Base-by-base conservation (phyloP, 768 basidiomycete species). In the Coprinopsis strossmayeri region DNA sequence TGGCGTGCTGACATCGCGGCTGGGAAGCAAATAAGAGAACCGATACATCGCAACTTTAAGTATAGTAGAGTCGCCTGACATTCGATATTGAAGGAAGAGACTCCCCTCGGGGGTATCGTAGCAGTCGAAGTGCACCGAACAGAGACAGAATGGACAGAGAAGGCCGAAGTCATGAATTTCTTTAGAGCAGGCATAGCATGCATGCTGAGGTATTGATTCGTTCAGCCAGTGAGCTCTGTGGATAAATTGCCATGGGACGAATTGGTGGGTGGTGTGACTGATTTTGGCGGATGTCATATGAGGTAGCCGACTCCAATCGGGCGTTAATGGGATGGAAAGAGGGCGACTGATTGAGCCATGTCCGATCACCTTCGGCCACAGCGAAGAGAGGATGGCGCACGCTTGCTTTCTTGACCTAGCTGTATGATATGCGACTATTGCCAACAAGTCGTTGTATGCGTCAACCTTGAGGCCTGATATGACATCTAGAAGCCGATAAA, bases 121-220 rank as follows among this genome's bases (percentile, higher is more conserved):
- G 66, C 90, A 93, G 53, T 82, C 79, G 50, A 88, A 78, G 62
- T 93, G 90, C 5, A 87, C 77, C 1, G 72, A 65, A 50, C 79
- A 84, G 60, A 76, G 69, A 63, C 89, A 90, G 42, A 82, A 73
- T 0, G 83, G 74, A 57, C 89, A 91, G 10, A 82, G 62, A 4
- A 93, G 66, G 3, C 81, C 84, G 57, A 86, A 87, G n/a, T 82
- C 87, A 34, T 62, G 59, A 37, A 91, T 75, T 11, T 63, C 54
- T 21, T 66, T 69, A 12, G 64, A 61, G 57, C 87, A 91, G 13
- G 71, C 72, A 11, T 71, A 68, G 58, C 89, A 92, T 27, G 71
- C 66, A 39, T 66, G 61, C 15, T 69, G 66, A 21, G 73, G 64
- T 30, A 60, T 43, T 18, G 58, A 67, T 53, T 41, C 65, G 56